Evolutionary conservation across 805 yeast genomes (phyloP).

Genomic region (Yueomyces sp.): DNA sequence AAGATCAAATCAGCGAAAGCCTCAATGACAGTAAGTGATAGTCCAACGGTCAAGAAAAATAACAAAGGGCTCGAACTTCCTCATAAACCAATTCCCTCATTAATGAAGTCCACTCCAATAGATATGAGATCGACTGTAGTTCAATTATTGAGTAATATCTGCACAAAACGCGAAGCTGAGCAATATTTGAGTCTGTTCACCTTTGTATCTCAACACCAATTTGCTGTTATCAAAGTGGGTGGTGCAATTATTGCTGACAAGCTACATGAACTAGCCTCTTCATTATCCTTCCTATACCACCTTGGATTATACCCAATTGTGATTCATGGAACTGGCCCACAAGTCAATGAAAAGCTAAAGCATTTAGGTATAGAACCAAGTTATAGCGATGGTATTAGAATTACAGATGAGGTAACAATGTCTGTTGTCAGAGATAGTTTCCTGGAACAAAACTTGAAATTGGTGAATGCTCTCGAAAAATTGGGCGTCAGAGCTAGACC

Average conservation of each 20-base stretch:
- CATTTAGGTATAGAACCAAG: slow-evolving; percentile 92
- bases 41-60: too few species aligned
- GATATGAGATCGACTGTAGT: slow-evolving; percentile 86
- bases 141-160: slow-evolving; percentile 87
- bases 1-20: too few species aligned
- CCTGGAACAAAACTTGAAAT: slow-evolving; percentile 84
- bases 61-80: too few species aligned
- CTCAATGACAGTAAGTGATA: too few species aligned
- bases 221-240: slow-evolving; percentile 97
- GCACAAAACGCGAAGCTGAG: slow-evolving; percentile 95
- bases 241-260: slow-evolving; percentile 98
- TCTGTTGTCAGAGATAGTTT: slow-evolving; percentile 90
- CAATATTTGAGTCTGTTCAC: slow-evolving; percentile 95
- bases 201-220: slow-evolving; percentile 90
- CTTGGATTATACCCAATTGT: slow-evolving; percentile 96
- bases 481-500: slow-evolving; percentile 98
- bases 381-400: slow-evolving; percentile 91
- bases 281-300: slow-evolving; percentile 90
- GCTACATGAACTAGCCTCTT: slow-evolving; percentile 83
- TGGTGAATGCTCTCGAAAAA: slow-evolving; percentile 90
- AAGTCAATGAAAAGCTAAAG: slow-evolving; percentile 86
- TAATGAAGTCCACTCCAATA: too few species aligned
- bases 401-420: slow-evolving; percentile 92
- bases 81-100: too few species aligned
- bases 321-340: slow-evolving; percentile 98